Base-by-base conservation (phyloP, 768 basidiomycete genomes). In the Panaeolus papilionaceus region DNA sequence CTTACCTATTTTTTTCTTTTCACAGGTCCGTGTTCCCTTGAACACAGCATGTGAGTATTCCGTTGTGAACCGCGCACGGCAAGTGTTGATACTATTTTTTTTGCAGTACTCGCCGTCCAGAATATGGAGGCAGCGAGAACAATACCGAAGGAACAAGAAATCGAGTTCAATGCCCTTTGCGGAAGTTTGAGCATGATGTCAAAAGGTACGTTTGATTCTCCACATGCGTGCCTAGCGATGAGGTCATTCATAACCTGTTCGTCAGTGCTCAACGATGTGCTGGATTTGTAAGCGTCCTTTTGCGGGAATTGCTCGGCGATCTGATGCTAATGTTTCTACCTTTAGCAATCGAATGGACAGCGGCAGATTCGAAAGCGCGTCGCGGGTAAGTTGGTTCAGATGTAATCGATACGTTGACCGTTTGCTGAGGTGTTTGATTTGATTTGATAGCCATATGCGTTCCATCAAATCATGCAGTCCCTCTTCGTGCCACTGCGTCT, bases 111-210 rank as follows among this genome's bases (percentile, higher is more conserved):
- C 62, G 94, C 96, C 0, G 92, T 96, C 18, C 96, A 98, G 79
- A 97, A 98, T 74, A 90, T 97, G 86, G 90, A 92, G 68, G 94
- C 93, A 0, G 88, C 88, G 0, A 88, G 91, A 8, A 85, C 87
- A 1, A 86, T 97, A 54, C 84, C 86, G 2, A 89, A 87, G 70
- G 88, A 90, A 42, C 91, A 95, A 73, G 89, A 92, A 69, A 89
- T 96, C 66, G 95, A 98, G 81, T 95, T 96, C 74, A 89, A 89
- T 72, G 96, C 93, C 6, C 83, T 96, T 18, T 88, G 89, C 71
- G 92, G 92, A 1, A 92, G 90, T 72, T 78, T 96, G 62, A 89
- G 87, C 66, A 93, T 94, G 91, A 96, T 96, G 95, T 89, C 89
- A 42, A 93, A 94, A 83, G 92, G 91, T 86, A 44, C 44, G 81